phyloP scores from a whole-genome alignment of 2,329 filamentous ascomycete genomes.

The Zasmidium citrigriseum region DNA sequence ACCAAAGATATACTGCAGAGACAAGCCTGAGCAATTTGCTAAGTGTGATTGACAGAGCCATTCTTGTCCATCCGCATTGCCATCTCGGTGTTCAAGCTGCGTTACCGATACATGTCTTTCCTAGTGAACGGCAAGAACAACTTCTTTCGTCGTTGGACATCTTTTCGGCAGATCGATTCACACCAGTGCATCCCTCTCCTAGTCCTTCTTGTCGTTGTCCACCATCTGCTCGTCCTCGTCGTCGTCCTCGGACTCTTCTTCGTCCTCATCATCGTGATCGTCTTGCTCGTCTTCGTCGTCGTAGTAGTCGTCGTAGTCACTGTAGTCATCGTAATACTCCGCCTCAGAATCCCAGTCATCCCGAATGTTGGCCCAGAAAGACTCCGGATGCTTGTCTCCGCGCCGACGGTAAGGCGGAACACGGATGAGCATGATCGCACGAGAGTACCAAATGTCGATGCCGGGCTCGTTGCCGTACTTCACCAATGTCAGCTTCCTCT shows the following conservation, averaged over 20 bases:
- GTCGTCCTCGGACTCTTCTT: background rate
- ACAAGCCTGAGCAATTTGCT: background rate
- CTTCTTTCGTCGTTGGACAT: too few species aligned
- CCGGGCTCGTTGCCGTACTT: slow-evolving; percentile 2
- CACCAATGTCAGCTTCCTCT: background rate
- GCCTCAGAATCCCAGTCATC: background rate
- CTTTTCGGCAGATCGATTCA: too few species aligned
- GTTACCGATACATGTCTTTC: too few species aligned
- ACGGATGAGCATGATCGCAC: slow-evolving; percentile 13
- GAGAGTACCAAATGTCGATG: slow-evolving; percentile 7
- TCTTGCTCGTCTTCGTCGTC: background rate
- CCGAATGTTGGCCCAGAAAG: background rate
- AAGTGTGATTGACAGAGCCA: too few species aligned
- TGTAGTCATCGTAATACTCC: background rate
- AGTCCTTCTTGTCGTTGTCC: too few species aligned
- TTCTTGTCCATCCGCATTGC: too few species aligned
- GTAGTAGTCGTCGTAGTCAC: background rate
- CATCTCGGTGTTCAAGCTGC: too few species aligned
- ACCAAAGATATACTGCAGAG: background rate
- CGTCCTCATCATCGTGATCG: background rate
- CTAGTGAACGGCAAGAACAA: too few species aligned
- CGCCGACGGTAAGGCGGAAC: slow-evolving; percentile 8
- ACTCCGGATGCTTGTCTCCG: background rate
- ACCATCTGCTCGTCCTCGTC: too few species aligned
- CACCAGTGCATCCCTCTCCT: too few species aligned